phyloP scores from a whole-genome alignment of 108 stramenopile genomes.

The Epithemia pelagica region DNA sequence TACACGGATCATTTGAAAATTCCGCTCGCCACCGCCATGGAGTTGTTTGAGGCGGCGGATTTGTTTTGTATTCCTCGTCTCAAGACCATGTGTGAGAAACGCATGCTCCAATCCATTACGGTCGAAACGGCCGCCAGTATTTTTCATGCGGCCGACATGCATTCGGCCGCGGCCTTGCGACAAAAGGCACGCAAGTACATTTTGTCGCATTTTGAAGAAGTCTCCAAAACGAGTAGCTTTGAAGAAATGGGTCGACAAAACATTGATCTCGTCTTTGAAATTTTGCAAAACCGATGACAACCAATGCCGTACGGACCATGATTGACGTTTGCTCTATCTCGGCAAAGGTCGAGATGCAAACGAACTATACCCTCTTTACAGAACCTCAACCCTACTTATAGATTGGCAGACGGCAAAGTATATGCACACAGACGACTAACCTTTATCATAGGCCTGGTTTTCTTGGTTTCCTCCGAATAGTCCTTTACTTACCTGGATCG shows the following conservation, averaged over 20 bases:
- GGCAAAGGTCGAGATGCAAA: too few species aligned
- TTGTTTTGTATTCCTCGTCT: conserved; percentile 93
- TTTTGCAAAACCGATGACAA: conserved; percentile 66
- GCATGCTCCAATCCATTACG: conserved; percentile 84
- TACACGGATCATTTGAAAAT: conserved; percentile 91
- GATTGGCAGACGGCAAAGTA: too few species aligned
- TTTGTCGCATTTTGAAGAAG: conserved; percentile 88
- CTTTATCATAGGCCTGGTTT: too few species aligned
- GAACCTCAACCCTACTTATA: too few species aligned
- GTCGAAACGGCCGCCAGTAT: conserved; percentile 94
- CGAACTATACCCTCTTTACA: too few species aligned
- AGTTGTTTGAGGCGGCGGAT: conserved; percentile 95
- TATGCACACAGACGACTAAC: too few species aligned
- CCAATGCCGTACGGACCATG: background rate
- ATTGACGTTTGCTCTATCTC: too few species aligned
- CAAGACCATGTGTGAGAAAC: conserved; percentile 92
- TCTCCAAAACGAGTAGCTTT: conserved; percentile 84
- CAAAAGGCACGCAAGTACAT: conserved; percentile 89
- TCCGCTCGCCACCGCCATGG: conserved; percentile 87
- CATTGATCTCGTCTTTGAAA: conserved; percentile 95
- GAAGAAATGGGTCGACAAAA: conserved; percentile 96
- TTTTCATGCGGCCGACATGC: conserved; percentile 92
- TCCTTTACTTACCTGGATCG: too few species aligned
- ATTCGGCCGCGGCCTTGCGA: conserved; percentile 80
- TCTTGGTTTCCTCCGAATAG: too few species aligned